Base-by-base conservation (phyloP, 371 early-diverging fungal genomes). In the Actinomortierella ambigua region DNA sequence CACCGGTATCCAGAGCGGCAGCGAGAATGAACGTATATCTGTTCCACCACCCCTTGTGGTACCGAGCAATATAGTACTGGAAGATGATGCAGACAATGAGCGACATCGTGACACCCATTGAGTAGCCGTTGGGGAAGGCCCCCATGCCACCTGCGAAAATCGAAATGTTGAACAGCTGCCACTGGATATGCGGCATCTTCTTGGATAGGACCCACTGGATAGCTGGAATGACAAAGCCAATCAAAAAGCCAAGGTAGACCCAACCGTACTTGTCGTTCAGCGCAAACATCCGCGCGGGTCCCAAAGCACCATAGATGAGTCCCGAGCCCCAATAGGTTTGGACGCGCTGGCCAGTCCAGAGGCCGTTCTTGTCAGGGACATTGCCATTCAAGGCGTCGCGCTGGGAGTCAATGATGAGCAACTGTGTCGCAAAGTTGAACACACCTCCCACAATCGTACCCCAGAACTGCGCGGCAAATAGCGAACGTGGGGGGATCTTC, bases 401-500 rank as follows among this genome's bases (percentile, higher is more conserved):
- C 55, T 85, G 75, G 20, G 71, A 69, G 46, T 71, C 55, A n/a
- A 83, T 76, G 26, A 85, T 68, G 23, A 63, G 68, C 76, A 79
- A 62, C 58, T 52, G 83, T 34, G 83, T 82, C 23, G 83, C 54
- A 52, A 82, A 85, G 51, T 85, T 85, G 63, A 83, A 82, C n/a
- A 82, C 47, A 29, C 75, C 73, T 15, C 85, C 87, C 39, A 88
- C 61, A 2, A 86, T 64, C 1, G 89, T 88, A 9, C 90, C 90
- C 40, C 82, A 64, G 41, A 90, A 71, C 63, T 90, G 90, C 13
- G 80, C 80, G 3, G 77, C 59, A 59, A 88, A 90, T 56, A 87
- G 69, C 28, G 77, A 52, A 13, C 88, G 79, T 3, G 90, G 90
- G 20, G 90, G 90, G 1, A 90, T 84, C 75, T 91, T 91, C 77